Conservation (phyloP, 306 rosid genomes). For the Dalbergia cochinchinensis region DNA sequence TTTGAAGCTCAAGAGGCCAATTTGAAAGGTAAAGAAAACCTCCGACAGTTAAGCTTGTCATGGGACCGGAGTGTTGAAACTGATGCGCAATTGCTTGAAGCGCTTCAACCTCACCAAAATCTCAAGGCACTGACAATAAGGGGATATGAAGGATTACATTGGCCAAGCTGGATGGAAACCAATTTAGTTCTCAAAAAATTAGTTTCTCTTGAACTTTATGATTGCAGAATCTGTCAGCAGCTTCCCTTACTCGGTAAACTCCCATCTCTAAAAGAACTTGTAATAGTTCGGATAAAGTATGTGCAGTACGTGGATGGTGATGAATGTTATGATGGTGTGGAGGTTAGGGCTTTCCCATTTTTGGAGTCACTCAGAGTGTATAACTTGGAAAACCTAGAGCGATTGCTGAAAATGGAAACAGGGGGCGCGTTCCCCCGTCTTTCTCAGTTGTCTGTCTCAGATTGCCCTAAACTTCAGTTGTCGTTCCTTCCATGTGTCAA, state of each 20-base stretch:
- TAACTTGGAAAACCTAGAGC: neutral
- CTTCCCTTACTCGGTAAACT: neutral
- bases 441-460: neutral
- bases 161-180: neutral
- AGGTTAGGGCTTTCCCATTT: neutral
- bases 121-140: neutral
- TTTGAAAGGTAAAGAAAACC: neutral
- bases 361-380: neutral
- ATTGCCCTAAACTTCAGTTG: neutral
- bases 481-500: neutral
- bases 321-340: neutral
- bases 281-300: neutral
- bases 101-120: neutral
- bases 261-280: neutral
- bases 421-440: neutral
- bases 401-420: neutral
- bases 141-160: neutral
- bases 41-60: neutral
- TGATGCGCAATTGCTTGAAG: neutral
- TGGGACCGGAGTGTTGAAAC: too few relatives aligned
- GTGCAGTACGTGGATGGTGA: neutral
- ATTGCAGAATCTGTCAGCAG: neutral
- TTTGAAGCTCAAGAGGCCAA: constrained; percentile 3
- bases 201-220: neutral
- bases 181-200: neutral